These are phyloP conservation scores for Ceratocystis colombiana DNA, from an alignment of 2,329 filamentous ascomycete species.

Conservation along the genomic window DNA sequence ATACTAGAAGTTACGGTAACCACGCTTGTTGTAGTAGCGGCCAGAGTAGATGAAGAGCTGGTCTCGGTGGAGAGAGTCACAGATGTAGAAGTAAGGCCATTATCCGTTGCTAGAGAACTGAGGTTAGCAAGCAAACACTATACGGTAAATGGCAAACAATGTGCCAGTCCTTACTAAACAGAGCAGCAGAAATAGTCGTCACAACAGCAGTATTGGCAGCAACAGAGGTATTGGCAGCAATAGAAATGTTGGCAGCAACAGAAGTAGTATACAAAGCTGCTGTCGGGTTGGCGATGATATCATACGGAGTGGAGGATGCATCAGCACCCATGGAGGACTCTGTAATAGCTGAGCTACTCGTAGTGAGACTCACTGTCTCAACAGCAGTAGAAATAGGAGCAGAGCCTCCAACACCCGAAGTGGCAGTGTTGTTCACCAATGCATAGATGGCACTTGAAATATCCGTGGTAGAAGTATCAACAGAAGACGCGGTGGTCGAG, in stretches of 20 bases:
- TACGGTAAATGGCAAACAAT: not conserved
- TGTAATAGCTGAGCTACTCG: not conserved
- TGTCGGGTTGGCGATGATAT: not conserved
- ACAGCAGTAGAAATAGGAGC: not conserved
- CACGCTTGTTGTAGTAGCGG: not conserved
- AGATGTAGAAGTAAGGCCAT: not conserved
- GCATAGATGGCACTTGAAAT: not conserved
- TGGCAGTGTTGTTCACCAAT: not conserved
- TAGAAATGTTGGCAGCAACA: not conserved
- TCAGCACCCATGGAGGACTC: not conserved
- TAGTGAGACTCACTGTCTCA: not conserved
- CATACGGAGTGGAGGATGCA: not conserved
- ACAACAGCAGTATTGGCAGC: not conserved
- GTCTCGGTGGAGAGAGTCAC: not conserved
- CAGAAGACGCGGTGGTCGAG: not conserved
- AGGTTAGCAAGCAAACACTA: not conserved
- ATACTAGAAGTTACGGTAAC: not conserved
- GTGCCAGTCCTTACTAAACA: slow-evolving; percentile 5
- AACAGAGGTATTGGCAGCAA: not conserved
- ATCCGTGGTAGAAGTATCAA: not conserved
- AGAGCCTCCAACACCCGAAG: not conserved
- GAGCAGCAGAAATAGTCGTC: not conserved
- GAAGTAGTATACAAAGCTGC: too few relatives aligned
- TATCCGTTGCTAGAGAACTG: not conserved
- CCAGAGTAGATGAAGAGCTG: not conserved